phyloP scores from a whole-genome alignment of 164 flowering plant genomes.

The Liquidambar formosana region DNA sequence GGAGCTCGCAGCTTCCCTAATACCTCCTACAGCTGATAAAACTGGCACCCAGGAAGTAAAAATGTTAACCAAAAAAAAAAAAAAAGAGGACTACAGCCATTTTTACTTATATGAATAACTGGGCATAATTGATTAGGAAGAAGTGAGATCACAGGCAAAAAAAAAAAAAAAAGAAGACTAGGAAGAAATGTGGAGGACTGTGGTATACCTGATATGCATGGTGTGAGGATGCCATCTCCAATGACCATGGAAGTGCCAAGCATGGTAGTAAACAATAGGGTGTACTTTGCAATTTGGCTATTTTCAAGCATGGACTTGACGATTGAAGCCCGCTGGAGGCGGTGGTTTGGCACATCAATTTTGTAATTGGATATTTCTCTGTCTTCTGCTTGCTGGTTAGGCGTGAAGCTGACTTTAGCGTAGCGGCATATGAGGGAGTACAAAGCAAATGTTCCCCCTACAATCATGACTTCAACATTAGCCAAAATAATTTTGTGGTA shows the following conservation, averaged over 20 bases:
- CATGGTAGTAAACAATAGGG: constrained; percentile 40
- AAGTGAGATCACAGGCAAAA: no score
- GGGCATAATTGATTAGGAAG: no score
- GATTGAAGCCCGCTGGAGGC: constrained; percentile 23
- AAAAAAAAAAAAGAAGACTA: no score
- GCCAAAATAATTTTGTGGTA: no score
- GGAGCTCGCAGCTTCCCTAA: no score
- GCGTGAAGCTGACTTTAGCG: constrained; percentile 47
- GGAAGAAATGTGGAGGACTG: no score
- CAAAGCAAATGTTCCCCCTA: constrained; percentile 65
- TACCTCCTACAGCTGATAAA: constrained; percentile 30
- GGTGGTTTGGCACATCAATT: constrained; percentile 32
- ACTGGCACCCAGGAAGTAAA: no score
- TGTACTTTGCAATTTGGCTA: constrained; percentile 26
- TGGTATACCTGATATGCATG: constrained; percentile 55
- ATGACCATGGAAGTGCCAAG: constrained; percentile 53
- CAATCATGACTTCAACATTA: no score
- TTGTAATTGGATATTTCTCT: constrained; percentile 40
- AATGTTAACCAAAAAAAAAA: no score
- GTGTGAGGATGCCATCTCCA: constrained; percentile 55
- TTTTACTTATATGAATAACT: no score
- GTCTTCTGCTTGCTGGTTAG: constrained; percentile 46
- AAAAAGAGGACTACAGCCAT: no score
- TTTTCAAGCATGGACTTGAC: no score
- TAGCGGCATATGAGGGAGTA: constrained; percentile 56